Evolutionary conservation across 2,329 filamentous ascomycete genomes (phyloP).

Genomic region (Aspergillus persii): DNA sequence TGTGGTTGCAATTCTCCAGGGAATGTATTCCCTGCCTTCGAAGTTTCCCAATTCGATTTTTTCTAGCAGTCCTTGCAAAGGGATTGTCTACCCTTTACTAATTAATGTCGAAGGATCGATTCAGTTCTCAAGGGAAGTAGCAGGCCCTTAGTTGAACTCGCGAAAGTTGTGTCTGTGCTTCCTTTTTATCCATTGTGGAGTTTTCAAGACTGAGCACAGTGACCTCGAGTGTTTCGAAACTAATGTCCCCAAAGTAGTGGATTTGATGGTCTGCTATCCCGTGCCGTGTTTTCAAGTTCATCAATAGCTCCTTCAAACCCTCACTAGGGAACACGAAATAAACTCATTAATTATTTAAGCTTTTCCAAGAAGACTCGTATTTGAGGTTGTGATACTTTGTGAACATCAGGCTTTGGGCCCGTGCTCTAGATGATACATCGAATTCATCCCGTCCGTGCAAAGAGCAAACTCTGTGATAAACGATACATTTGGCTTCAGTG

Average conservation of each 20-base stretch:
- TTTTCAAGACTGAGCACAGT: no score
- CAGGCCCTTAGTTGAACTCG: no score
- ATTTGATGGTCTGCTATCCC: neutral
- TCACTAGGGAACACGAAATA: neutral
- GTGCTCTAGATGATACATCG: conserved; percentile 3
- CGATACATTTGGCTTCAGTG: neutral
- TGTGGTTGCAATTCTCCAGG: neutral
- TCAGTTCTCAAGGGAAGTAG: neutral
- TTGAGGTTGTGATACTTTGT: neutral
- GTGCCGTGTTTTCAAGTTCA: neutral
- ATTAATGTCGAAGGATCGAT: conserved; percentile 4
- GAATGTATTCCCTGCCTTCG: neutral
- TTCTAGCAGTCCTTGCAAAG: neutral
- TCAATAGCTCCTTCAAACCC: neutral
- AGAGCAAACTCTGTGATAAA: neutral
- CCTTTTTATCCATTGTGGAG: neutral
- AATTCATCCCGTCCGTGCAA: neutral
- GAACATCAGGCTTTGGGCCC: neutral
- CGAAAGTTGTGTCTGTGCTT: neutral
- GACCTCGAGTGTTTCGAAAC: no score
- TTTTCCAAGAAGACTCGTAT: neutral
- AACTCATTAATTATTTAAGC: neutral
- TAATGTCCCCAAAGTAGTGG: no score
- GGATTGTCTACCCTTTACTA: neutral
- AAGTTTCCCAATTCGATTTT: neutral